Conservation (phyloP, 495 filamentous ascomycete species). For the Acidiella bohemica region DNA sequence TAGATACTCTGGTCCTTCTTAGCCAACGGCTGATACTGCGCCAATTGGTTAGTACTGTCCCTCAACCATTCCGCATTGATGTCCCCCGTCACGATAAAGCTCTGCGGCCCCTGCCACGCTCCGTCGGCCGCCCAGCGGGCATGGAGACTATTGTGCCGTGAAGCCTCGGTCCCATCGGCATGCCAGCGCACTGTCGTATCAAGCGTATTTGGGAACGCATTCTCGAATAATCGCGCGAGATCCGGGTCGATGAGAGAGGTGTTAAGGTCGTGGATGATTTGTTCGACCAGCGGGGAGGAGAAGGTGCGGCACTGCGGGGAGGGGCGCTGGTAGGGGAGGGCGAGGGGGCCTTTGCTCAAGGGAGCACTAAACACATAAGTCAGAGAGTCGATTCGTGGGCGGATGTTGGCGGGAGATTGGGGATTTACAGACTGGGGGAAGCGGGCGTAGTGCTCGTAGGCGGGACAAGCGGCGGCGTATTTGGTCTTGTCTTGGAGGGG, state of each 20-base stretch:
- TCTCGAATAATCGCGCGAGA: slow-evolving; percentile 85
- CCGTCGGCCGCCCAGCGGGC: slow-evolving; percentile 30
- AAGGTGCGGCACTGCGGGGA: slow-evolving; percentile 74
- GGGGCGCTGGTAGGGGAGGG: slow-evolving; percentile 83
- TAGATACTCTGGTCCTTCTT: slow-evolving; percentile 61
- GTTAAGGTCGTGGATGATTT: slow-evolving; percentile 72
- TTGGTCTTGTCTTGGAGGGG: slow-evolving; percentile 17
- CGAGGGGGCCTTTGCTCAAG: slow-evolving; percentile 64
- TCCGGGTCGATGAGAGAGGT: slow-evolving; percentile 71
- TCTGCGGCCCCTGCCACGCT: slow-evolving; percentile 71
- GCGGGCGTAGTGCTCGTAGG: slow-evolving; percentile 36
- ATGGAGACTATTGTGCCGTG: slow-evolving; percentile 9
- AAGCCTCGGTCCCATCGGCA: slow-evolving; percentile 36
- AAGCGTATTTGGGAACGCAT: slow-evolving; percentile 91
- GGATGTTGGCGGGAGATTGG: no score
- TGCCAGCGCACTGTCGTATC: slow-evolving; percentile 86
- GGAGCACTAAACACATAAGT: no score
- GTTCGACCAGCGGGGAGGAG: slow-evolving; percentile 67
- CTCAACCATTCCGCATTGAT: slow-evolving; percentile 97
- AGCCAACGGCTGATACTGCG: slow-evolving; percentile 75
- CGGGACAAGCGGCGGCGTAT: slow-evolving; percentile 34
- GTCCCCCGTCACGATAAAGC: slow-evolving; percentile 96
- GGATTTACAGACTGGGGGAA: slow-evolving; percentile 37
- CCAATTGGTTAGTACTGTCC: slow-evolving; percentile 91
- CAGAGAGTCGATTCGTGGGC: no score